phyloP scores from a whole-genome alignment of 106 monocot species.

The Posidonia australis region DNA sequence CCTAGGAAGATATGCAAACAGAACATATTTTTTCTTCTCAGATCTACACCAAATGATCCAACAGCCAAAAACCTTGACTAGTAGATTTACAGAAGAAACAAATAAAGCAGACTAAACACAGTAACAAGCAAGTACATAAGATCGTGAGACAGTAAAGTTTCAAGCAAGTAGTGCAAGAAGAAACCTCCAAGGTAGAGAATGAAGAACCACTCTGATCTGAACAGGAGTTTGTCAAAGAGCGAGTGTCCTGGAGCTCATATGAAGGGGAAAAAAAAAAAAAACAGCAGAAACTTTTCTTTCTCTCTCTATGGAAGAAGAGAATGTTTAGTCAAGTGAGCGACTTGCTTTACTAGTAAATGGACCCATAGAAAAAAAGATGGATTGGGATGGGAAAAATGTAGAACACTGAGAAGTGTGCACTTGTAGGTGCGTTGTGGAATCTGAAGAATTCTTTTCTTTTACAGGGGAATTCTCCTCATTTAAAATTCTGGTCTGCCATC shows the following conservation, averaged over 20 bases:
- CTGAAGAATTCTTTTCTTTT: neutral
- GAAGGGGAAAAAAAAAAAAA: too few species aligned
- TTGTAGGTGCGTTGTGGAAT: too few species aligned
- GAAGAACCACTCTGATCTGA: neutral
- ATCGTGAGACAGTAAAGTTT: neutral
- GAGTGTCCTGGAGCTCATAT: neutral
- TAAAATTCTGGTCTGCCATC: too few species aligned
- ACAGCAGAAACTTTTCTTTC: neutral
- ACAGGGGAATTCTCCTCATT: neutral
- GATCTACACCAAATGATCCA: neutral
- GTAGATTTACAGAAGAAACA: neutral
- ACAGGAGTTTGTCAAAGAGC: neutral
- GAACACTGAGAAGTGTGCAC: neutral
- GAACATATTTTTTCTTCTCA: neutral
- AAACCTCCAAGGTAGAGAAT: constrained; percentile 2
- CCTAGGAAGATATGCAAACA: neutral
- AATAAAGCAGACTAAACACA: neutral
- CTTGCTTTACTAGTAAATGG: neutral
- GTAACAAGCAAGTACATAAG: neutral
- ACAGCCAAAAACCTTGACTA: neutral
- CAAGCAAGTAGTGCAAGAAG: neutral
- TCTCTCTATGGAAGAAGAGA: neutral
- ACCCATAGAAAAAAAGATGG: neutral
- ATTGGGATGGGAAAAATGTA: neutral
- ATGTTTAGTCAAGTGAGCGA: constrained; percentile 1